phyloP scores from a whole-genome alignment of 331 rosid species.

The Saraca asoca region DNA sequence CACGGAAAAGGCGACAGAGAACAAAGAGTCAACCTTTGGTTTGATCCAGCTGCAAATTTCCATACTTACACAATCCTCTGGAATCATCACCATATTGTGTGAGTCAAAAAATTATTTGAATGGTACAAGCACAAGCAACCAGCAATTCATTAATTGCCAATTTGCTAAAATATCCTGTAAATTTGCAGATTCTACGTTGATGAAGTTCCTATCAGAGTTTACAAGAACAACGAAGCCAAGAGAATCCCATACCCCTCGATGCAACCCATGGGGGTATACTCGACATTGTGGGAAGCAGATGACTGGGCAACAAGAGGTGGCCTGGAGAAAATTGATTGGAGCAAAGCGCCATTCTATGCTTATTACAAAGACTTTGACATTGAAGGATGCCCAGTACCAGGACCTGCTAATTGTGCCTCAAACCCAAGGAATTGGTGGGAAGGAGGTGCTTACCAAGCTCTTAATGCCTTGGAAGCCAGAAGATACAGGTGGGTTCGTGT shows the following conservation, averaged over 20 bases:
- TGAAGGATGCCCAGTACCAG: slow-evolving; percentile 82
- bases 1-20: slow-evolving; percentile 87
- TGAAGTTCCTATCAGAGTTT: slow-evolving; percentile 68
- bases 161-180: not conserved
- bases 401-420: slow-evolving; percentile 59
- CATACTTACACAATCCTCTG: slow-evolving; percentile 75
- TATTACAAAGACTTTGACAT: slow-evolving; percentile 89
- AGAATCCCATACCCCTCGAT: slow-evolving; percentile 69
- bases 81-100: slow-evolving; percentile 73
- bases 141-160: not conserved
- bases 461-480: slow-evolving; percentile 44
- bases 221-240: slow-evolving; percentile 76
- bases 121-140: not conserved
- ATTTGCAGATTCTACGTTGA: slow-evolving; percentile 69
- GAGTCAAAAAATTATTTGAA: slow-evolving; percentile 4
- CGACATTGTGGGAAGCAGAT: slow-evolving; percentile 95
- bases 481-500: slow-evolving; percentile 65
- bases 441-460: slow-evolving; percentile 37
- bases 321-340: slow-evolving; percentile 91
- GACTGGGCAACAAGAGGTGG: slow-evolving; percentile 99
- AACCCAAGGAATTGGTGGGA: slow-evolving; percentile 59
- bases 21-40: slow-evolving; percentile 89
- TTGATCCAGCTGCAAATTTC: slow-evolving; percentile 70
- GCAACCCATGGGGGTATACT: slow-evolving; percentile 87
- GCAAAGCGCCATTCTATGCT: slow-evolving; percentile 76